Base-by-base conservation (phyloP, 345 rosid genomes). In the Aquilaria sinensis region DNA sequence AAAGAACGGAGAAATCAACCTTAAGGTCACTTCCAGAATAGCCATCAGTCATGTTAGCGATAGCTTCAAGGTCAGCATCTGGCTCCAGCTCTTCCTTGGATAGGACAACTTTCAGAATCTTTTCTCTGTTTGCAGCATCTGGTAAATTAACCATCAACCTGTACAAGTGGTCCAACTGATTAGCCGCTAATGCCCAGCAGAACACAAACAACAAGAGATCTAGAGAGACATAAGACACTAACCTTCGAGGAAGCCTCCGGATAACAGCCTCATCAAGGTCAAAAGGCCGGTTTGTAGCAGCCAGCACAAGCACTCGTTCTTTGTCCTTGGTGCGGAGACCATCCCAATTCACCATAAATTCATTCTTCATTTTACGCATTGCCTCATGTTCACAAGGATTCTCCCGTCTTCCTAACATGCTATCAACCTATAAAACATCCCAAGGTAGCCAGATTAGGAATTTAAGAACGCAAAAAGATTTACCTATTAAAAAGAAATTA, bases 371-470 rank as follows among this genome's bases (percentile, higher is more conserved):
- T 79, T 91, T 91, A 31, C 97, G 89, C 94, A 91, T 91, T 10
- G 97, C 96, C 74, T 91, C 97, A 58, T 91, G 96, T 71, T 91
- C 97, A 59, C 97, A 96, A 37, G 96, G 96, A 78, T 86, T 91
- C 72, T 91, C 97, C 58, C 96, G 87, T 72, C 97, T 88, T 62
- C 96, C 97, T 62, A 91, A 74, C 96, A 91, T 86, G 75, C 97
- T 91, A 73, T 90, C 97, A 65, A 90, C 97, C 97, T 90, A 75
- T 65, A 52, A 55, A 29, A 58, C 23, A 60, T 13, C 33, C 13
- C 43, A 37, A 58, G 59, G 7, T 32, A 31, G 70, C 11, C 32
- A 52, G 46, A 50, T 46, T 5, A 48, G 16, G 15, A 63, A 54
- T 48, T 53, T 14, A 46, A 6, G 23, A 56, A 48, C 0, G 23